These are phyloP conservation scores for Penicillium simplicissimum DNA, from an alignment of 495 filamentous ascomycete genomes.

Conservation along the genomic window DNA sequence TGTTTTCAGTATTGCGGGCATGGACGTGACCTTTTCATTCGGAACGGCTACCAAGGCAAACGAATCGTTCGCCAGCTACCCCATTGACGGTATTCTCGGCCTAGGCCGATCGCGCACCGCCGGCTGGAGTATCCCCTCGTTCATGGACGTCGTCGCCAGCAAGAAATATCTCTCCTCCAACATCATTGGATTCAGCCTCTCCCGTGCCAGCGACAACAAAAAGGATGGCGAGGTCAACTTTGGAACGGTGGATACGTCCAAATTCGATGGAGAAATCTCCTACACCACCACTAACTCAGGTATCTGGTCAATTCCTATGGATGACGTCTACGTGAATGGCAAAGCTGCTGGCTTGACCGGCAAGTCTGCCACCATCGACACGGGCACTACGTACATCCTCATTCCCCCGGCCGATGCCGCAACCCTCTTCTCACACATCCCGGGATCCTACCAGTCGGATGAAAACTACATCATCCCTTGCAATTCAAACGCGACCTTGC, in stretches of 20 bases:
- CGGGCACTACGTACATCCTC: slow-evolving; percentile 76
- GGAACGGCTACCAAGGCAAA: slow-evolving; percentile 67
- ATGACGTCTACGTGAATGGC: slow-evolving; percentile 60
- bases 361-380: slow-evolving; percentile 71
- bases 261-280: slow-evolving; percentile 64
- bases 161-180: slow-evolving; percentile 61
- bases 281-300: slow-evolving; percentile 54
- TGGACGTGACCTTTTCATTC: slow-evolving; percentile 62
- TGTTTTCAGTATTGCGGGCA: slow-evolving; percentile 61
- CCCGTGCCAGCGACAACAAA: slow-evolving; percentile 58
- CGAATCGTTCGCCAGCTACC: slow-evolving; percentile 68
- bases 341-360: slow-evolving; percentile 49
- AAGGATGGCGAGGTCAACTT: slow-evolving; percentile 79
- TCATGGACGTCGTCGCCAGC: slow-evolving; percentile 61
- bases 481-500: slow-evolving; percentile 52
- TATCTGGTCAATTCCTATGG: slow-evolving; percentile 69
- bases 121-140: slow-evolving; percentile 53
- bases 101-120: slow-evolving; percentile 55
- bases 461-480: slow-evolving; percentile 71
- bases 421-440: slow-evolving; percentile 64
- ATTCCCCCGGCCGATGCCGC: slow-evolving; percentile 64
- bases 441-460: slow-evolving; percentile 52
- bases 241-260: slow-evolving; percentile 63
- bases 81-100: slow-evolving; percentile 86
- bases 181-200: slow-evolving; percentile 67